phyloP scores from a whole-genome alignment of 2,329 filamentous ascomycete species.

The Lasiodiplodia sp. region DNA sequence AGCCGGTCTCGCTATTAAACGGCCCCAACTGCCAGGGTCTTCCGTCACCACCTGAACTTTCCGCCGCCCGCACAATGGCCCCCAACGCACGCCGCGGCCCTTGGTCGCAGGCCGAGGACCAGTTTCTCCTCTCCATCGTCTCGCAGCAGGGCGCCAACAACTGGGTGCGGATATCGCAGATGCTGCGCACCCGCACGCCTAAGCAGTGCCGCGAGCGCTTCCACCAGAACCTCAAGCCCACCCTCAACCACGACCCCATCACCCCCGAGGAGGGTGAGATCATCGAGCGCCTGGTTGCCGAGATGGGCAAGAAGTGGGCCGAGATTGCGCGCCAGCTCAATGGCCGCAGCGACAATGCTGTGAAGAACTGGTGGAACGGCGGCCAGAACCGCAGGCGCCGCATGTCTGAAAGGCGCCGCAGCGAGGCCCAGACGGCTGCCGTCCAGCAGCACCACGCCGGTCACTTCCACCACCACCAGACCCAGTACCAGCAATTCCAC shows the following conservation, averaged over 20 bases:
- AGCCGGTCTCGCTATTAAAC: constrained; percentile 13
- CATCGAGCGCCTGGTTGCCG: constrained; percentile 78
- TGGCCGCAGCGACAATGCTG: constrained; percentile 90
- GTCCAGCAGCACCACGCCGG: constrained; percentile 33
- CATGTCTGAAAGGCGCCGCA: constrained; percentile 42
- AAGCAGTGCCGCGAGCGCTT: constrained; percentile 96
- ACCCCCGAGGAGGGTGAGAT: constrained; percentile 75
- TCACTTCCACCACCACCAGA: constrained; percentile 34
- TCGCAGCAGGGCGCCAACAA: constrained; percentile 77
- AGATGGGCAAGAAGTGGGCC: constrained; percentile 89
- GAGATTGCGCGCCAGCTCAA: constrained; percentile 85
- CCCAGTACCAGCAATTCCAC: constrained; percentile 31
- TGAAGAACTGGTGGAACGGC: constrained; percentile 99
- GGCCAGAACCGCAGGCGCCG: constrained; percentile 79
- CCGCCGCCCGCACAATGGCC: constrained; percentile 13
- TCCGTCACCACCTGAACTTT: not conserved
- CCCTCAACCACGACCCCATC: constrained; percentile 79
- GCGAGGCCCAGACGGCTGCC: constrained; percentile 32
- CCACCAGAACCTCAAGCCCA: constrained; percentile 90
- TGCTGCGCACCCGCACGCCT: constrained; percentile 78
- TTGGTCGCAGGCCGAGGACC: constrained; percentile 82
- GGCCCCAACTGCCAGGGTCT: not conserved
- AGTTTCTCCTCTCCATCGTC: constrained; percentile 73
- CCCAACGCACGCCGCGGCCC: constrained; percentile 69
- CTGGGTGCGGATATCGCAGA: constrained; percentile 86